Conservation (phyloP, 2,329 filamentous ascomycete species). For the Sphaerulina populicola region DNA sequence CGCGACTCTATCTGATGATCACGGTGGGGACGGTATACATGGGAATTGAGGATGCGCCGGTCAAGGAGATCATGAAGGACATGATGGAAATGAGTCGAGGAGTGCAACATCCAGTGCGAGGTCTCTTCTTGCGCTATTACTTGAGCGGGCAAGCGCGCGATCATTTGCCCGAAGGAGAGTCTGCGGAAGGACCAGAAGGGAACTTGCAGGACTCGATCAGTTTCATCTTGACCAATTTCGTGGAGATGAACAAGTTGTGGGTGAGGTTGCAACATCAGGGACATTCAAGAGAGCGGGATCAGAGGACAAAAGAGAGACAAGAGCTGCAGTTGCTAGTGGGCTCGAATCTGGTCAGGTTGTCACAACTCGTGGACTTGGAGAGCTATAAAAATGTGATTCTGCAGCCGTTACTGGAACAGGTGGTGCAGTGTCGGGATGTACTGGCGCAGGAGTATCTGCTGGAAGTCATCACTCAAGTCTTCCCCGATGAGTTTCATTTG, state of each 20-base stretch:
- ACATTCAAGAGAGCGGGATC: constrained; percentile 87
- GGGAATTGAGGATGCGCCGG: constrained; percentile 93
- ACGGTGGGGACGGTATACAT: constrained; percentile 99
- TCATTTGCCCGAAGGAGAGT: constrained; percentile 63
- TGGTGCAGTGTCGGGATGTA: constrained; percentile 95
- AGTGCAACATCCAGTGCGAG: constrained; percentile 92
- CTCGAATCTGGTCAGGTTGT: constrained; percentile 89
- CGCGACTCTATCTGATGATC: constrained; percentile 95
- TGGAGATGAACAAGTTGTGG: constrained; percentile 99
- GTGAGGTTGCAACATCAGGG: constrained; percentile 95
- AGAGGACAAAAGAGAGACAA: constrained; percentile 86
- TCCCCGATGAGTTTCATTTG: constrained; percentile 95
- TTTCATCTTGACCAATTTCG: constrained; percentile 96
- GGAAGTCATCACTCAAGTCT: constrained; percentile 97
- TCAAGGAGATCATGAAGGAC: constrained; percentile 99
- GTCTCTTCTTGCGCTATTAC: constrained; percentile 92
- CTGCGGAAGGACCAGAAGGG: constrained; percentile 83
- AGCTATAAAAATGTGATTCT: constrained; percentile 88
- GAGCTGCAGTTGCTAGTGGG: constrained; percentile 93
- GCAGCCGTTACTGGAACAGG: constrained; percentile 83
- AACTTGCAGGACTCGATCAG: constrained; percentile 96
- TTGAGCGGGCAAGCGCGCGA: constrained; percentile 91
- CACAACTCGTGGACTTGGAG: constrained; percentile 89
- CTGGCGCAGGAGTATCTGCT: constrained; percentile 94
- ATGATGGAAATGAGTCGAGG: constrained; percentile 99